Percentiles rank a stretch among this genome's conserved stretches.
Conservation (phyloP, 306 rosid species). For the Vicia villosa region DNA sequence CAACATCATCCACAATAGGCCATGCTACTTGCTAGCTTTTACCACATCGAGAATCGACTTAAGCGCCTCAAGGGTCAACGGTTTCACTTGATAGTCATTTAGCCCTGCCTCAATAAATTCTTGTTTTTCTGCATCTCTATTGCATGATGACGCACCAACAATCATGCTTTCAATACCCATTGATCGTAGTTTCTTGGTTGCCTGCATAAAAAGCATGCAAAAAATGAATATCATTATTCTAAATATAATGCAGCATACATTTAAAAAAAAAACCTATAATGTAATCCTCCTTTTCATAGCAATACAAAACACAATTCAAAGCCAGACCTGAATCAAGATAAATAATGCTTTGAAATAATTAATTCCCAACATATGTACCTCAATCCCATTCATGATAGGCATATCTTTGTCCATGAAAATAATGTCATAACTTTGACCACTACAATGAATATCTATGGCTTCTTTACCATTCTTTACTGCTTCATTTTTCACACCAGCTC, state of each 20-base stretch:
- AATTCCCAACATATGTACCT: conserved; percentile 39
- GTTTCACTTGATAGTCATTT: conserved; percentile 63
- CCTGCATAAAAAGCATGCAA: conserved; percentile 38
- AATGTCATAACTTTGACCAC: conserved; percentile 61
- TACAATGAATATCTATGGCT: conserved; percentile 62
- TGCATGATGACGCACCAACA: conserved; percentile 59
- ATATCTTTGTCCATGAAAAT: conserved; percentile 82
- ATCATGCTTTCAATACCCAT: conserved; percentile 62
- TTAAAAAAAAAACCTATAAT: background rate
- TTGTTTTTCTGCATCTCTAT: conserved; percentile 7
- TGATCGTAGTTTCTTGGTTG: conserved; percentile 59
- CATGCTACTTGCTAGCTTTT: conserved; percentile 9
- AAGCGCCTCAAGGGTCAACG: conserved; percentile 52
- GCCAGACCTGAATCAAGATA: background rate
- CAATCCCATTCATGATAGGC: conserved; percentile 74
- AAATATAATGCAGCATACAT: background rate
- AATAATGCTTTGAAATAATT: background rate
- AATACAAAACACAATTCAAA: background rate
- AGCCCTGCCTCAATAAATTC: conserved; percentile 69
- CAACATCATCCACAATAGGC: background rate
- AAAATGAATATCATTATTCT: too few relatives aligned
- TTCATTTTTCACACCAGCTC: conserved; percentile 49
- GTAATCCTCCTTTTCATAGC: background rate
- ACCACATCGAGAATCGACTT: conserved; percentile 43
- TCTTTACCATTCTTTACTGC: conserved; percentile 67